Conservation (phyloP, 805 yeast genomes). For the Ogataea philodendri region DNA sequence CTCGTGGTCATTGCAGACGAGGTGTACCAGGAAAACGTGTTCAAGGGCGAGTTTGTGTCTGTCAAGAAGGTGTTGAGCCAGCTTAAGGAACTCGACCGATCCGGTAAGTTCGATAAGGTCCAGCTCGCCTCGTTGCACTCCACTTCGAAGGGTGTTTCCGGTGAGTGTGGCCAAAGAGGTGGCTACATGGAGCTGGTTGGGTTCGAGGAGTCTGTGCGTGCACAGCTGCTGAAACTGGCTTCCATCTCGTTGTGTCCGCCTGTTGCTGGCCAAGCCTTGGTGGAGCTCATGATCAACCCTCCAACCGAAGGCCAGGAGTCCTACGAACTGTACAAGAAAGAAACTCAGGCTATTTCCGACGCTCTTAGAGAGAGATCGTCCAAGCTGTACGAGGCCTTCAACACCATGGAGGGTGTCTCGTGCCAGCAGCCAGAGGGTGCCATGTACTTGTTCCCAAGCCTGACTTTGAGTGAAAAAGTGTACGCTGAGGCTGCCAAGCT, state of each 20-base stretch:
- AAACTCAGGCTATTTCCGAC: conserved; percentile 58
- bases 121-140: conserved; percentile 94
- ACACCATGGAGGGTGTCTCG: conserved; percentile 71
- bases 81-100: conserved; percentile 51
- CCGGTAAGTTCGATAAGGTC: conserved; percentile 61
- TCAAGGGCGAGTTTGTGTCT: conserved; percentile 76
- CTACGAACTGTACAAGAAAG: conserved; percentile 61
- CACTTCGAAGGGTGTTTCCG: conserved; percentile 96
- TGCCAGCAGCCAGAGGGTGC: conserved; percentile 96
- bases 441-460: conserved; percentile 90
- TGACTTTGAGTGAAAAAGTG: conserved; percentile 64
- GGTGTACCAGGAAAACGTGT: conserved; percentile 93
- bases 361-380: conserved; percentile 64
- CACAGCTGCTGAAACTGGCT: conserved; percentile 77
- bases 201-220: conserved; percentile 65
- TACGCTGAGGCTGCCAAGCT: conserved; percentile 55
- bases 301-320: conserved; percentile 79
- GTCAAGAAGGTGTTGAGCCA: conserved; percentile 75
- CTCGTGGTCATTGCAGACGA: conserved; percentile 93
- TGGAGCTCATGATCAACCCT: conserved; percentile 92
- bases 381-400: conserved; percentile 66
- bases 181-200: conserved; percentile 96
- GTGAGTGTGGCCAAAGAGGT: conserved; percentile 99
- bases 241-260: conserved; percentile 92
- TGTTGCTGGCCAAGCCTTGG: conserved; percentile 89